Conservation (phyloP, 2,329 filamentous ascomycete species). For the Pyricularia pennisetigena region DNA sequence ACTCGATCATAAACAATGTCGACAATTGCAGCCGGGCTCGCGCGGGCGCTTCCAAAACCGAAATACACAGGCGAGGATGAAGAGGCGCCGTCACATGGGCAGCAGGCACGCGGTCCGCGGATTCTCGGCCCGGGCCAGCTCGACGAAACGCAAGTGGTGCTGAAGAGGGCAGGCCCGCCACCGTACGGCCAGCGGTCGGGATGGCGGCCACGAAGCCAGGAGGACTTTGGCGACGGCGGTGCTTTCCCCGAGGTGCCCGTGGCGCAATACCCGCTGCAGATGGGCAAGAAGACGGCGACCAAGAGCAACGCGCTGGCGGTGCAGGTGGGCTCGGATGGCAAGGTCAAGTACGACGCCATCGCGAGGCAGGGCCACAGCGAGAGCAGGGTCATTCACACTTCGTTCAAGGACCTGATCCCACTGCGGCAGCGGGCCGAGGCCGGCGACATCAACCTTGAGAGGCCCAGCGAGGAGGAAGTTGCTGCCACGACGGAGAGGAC, state of each 20-base stretch:
- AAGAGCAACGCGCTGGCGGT: conserved; percentile 84
- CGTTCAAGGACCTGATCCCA: conserved; percentile 94
- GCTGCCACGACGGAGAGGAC: conserved; percentile 78
- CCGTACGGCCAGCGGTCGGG: conserved; percentile 77
- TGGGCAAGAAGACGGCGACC: conserved; percentile 67
- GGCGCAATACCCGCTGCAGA: conserved; percentile 91
- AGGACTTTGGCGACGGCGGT: conserved; percentile 94
- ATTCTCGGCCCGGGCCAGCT: conserved; percentile 72
- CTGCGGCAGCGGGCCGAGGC: conserved; percentile 86
- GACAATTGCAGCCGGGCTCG: conserved; percentile 61
- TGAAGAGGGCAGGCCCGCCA: conserved; percentile 77
- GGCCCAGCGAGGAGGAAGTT: conserved; percentile 78
- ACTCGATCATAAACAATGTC: conserved; percentile 37
- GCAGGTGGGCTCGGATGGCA: conserved; percentile 83
- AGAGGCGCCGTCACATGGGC: conserved; percentile 59
- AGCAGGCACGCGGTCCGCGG: conserved; percentile 66
- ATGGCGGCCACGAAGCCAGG: conserved; percentile 81
- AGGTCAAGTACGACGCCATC: conserved; percentile 94
- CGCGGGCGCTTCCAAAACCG: conserved; percentile 75
- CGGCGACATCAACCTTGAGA: conserved; percentile 78
- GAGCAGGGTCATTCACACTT: conserved; percentile 79
- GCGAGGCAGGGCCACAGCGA: conserved; percentile 81
- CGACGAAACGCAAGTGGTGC: conserved; percentile 75
- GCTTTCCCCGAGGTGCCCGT: conserved; percentile 91
- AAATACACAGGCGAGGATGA: conserved; percentile 89